Evolutionary conservation across 352 stramenopile species (phyloP).

Genomic region (Phytophthora parvispora): DNA sequence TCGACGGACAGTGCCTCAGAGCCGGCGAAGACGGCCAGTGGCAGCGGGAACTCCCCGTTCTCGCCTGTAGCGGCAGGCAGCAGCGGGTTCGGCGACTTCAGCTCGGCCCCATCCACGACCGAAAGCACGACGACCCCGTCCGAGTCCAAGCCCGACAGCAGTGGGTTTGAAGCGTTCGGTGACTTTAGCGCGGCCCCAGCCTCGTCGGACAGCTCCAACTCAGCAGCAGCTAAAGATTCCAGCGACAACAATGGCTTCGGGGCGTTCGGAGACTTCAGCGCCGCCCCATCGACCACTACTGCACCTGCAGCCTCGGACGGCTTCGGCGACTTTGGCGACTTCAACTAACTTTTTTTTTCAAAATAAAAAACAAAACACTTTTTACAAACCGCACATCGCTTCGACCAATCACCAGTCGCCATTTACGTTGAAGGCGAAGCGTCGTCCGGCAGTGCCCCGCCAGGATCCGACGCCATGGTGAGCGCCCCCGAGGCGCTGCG

Average conservation of each 20-base stretch:
- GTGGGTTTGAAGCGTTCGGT: conserved; percentile 28
- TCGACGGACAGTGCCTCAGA: conserved; percentile 1
- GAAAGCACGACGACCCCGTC: background rate
- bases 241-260: conserved; percentile 16
- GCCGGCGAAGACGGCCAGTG: background rate
- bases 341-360: conserved; percentile 38
- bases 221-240: conserved; percentile 14
- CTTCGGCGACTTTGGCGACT: conserved; percentile 28
- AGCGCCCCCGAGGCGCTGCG: conserved; percentile 69
- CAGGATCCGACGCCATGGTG: conserved; percentile 57
- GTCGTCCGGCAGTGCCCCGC: conserved; percentile 19
- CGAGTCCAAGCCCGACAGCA: conserved; percentile 9
- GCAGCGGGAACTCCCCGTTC: conserved; percentile 22
- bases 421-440: conserved; percentile 40
- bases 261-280: conserved; percentile 33
- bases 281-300: conserved; percentile 24
- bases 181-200: conserved; percentile 30
- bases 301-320: conserved; percentile 4
- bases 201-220: conserved; percentile 1
- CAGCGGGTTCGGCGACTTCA: conserved; percentile 25
- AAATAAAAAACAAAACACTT: conserved; percentile 31
- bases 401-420: background rate
- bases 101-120: conserved; percentile 4
- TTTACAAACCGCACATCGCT: conserved; percentile 23
- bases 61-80: conserved; percentile 17